A percentile compares a stretch with the other conserved stretches of the same genome.
Evolutionary conservation across 352 stramenopile species (phyloP).

Genomic region (Blastocystis sp.): DNA sequence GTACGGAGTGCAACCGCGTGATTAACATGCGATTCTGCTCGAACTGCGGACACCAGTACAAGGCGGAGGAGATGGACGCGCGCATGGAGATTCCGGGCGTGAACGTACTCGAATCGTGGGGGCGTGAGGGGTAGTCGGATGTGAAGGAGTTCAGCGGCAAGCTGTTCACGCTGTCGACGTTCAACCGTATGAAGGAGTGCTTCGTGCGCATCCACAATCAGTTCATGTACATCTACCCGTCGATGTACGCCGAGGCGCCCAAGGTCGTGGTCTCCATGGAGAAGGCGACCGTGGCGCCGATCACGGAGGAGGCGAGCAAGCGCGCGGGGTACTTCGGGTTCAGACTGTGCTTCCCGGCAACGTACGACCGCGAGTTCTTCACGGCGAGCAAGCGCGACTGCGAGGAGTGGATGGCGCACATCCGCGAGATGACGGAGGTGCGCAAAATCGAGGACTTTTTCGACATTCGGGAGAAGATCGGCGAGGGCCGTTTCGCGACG

Average conservation of each 20-base stretch:
- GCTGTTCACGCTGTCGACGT: conserved; percentile 71
- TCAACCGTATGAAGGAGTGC: conserved; percentile 83
- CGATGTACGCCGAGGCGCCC: conserved; percentile 78
- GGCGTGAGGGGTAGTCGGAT: conserved; percentile 12
- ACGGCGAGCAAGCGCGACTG: conserved; percentile 78
- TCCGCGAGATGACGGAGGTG: conserved; percentile 82
- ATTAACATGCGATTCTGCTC: conserved; percentile 64
- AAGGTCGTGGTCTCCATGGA: conserved; percentile 77
- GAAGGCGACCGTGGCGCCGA: conserved; percentile 71
- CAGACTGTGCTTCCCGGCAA: conserved; percentile 79
- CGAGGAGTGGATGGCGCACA: conserved; percentile 78
- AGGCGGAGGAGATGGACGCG: conserved; percentile 50
- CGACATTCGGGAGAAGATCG: conserved; percentile 82
- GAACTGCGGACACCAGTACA: conserved; percentile 64
- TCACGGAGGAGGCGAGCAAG: conserved; percentile 72
- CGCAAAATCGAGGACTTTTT: conserved; percentile 85
- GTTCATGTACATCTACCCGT: conserved; percentile 84
- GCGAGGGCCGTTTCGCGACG: conserved; percentile 82
- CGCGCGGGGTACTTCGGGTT: conserved; percentile 81
- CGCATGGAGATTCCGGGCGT: conserved; percentile 65
- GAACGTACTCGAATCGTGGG: background rate
- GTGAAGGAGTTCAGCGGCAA: conserved; percentile 46
- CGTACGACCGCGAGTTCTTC: conserved; percentile 82
- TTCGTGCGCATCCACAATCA: conserved; percentile 82
- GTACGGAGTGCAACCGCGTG: conserved; percentile 56